Conservation (phyloP, 495 filamentous ascomycete species). For the Aspergillus heteromorphus region DNA sequence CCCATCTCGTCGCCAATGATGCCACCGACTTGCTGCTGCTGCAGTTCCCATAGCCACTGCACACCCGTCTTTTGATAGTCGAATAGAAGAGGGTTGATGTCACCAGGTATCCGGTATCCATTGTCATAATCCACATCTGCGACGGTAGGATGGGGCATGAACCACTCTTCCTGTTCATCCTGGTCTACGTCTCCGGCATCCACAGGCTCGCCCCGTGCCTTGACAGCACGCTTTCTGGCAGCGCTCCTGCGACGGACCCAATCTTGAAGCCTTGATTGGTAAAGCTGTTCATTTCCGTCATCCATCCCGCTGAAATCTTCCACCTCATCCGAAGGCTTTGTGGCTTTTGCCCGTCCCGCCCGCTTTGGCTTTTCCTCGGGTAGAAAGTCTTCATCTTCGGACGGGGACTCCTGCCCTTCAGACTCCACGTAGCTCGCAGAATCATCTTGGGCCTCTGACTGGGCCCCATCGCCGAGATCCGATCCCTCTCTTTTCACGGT, state of each 20-base stretch:
- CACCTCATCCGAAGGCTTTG: slow-evolving; percentile 40
- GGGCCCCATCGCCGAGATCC: slow-evolving; percentile 28
- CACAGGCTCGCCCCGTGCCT: slow-evolving; percentile 8
- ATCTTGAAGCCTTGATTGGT: slow-evolving; percentile 65
- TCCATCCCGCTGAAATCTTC: slow-evolving; percentile 75
- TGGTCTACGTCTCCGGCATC: slow-evolving; percentile 17
- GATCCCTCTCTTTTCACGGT: slow-evolving; percentile 1
- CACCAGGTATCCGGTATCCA: slow-evolving; percentile 77
- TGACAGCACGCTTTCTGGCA: slow-evolving; percentile 50
- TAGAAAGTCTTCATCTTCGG: slow-evolving; percentile 34
- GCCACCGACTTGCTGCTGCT: slow-evolving; percentile 81
- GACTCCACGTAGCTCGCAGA: slow-evolving; percentile 36
- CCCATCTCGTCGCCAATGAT: slow-evolving; percentile 99
- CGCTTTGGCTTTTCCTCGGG: slow-evolving; percentile 19
- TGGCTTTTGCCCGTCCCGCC: slow-evolving; percentile 35
- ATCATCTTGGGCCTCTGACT: slow-evolving; percentile 41
- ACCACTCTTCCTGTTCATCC: slow-evolving; percentile 60
- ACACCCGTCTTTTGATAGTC: slow-evolving; percentile 95
- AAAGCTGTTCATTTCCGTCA: slow-evolving; percentile 84
- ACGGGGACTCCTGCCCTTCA: slow-evolving; percentile 25
- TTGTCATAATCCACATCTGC: slow-evolving; percentile 67
- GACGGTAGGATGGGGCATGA: slow-evolving; percentile 74
- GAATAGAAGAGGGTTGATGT: slow-evolving; percentile 84
- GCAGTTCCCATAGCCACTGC: slow-evolving; percentile 94
- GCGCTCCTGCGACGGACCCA: slow-evolving; percentile 68